Evolutionary conservation across 1,139 yeast species (phyloP).

Genomic region (Groenewaldozyma auringiensis): DNA sequence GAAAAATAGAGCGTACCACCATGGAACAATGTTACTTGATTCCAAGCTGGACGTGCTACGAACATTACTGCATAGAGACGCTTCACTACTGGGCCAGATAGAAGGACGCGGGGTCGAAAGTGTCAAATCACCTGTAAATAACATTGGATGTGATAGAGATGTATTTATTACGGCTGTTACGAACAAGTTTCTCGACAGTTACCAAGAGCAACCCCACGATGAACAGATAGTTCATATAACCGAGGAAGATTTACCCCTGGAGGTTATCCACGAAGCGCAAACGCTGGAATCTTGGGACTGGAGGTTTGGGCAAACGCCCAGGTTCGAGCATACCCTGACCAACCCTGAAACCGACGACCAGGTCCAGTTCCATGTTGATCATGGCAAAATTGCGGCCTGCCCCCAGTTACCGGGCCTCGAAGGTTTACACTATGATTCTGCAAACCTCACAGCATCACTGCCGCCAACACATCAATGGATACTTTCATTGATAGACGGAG

Average conservation of each 20-base stretch:
- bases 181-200: constrained; percentile 31
- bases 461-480: constrained; percentile 10
- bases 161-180: constrained; percentile 44
- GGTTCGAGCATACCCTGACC: constrained; percentile 43
- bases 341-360: constrained; percentile 25
- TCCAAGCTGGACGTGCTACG: constrained; percentile 55
- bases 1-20: constrained; percentile 81
- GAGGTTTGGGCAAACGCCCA: constrained; percentile 67
- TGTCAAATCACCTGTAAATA: constrained; percentile 69
- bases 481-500: constrained; percentile 14
- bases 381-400: constrained; percentile 21
- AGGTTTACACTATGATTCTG: constrained; percentile 8
- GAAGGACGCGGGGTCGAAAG: constrained; percentile 64
- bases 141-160: constrained; percentile 43
- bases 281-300: constrained; percentile 57
- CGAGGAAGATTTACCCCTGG: constrained; percentile 37
- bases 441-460: constrained; percentile 7
- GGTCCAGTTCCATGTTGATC: constrained; percentile 39
- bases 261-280: constrained; percentile 38
- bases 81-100: constrained; percentile 39
- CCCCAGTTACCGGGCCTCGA: neutral
- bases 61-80: constrained; percentile 47
- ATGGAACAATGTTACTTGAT: constrained; percentile 86
- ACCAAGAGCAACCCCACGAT: constrained; percentile 13
- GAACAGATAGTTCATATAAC: constrained; percentile 1